Evolutionary conservation across 2,329 filamentous ascomycete species (phyloP).

Genomic region (Parastagonospora nodorum): DNA sequence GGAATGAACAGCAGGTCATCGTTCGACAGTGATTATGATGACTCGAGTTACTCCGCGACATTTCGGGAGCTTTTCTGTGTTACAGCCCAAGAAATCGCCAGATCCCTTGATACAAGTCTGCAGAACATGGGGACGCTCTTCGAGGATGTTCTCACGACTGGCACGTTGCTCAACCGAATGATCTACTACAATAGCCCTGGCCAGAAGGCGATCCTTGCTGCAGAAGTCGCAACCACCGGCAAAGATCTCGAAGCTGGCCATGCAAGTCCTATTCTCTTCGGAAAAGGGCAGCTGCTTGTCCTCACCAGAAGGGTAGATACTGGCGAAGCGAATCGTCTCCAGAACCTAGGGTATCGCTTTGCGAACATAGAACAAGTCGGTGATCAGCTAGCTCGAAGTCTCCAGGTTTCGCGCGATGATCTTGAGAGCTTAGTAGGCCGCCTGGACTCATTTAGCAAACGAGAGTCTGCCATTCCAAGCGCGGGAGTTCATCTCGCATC

Average conservation of each 20-base stretch:
- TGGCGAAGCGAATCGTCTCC: slow-evolving; percentile 66
- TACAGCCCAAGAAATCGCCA: slow-evolving; percentile 74
- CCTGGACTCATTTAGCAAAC: slow-evolving; percentile 63
- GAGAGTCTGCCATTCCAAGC: slow-evolving; percentile 54
- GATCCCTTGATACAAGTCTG: slow-evolving; percentile 66
- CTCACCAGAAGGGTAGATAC: slow-evolving; percentile 69
- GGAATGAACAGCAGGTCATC: slow-evolving; percentile 24
- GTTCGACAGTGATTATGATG: slow-evolving; percentile 51
- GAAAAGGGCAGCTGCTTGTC: slow-evolving; percentile 80
- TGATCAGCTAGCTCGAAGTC: slow-evolving; percentile 69
- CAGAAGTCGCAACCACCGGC: slow-evolving; percentile 19
- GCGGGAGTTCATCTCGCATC: slow-evolving; percentile 46
- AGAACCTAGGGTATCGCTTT: slow-evolving; percentile 78
- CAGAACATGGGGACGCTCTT: slow-evolving; percentile 71
- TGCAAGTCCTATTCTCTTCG: slow-evolving; percentile 52
- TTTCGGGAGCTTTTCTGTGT: slow-evolving; percentile 86
- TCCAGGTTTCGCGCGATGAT: slow-evolving; percentile 72
- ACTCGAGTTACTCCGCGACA: slow-evolving; percentile 73
- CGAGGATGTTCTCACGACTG: slow-evolving; percentile 74
- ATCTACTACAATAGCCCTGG: slow-evolving; percentile 47
- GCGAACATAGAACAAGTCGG: slow-evolving; percentile 64
- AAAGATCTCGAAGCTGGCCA: slow-evolving; percentile 49
- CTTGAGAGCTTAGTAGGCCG: slow-evolving; percentile 65
- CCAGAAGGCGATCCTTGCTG: slow-evolving; percentile 29
- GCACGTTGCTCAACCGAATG: slow-evolving; percentile 66